These are phyloP conservation scores for Aspergillus transmontanensis DNA, from an alignment of 2,329 filamentous ascomycete species.

Conservation along the genomic window DNA sequence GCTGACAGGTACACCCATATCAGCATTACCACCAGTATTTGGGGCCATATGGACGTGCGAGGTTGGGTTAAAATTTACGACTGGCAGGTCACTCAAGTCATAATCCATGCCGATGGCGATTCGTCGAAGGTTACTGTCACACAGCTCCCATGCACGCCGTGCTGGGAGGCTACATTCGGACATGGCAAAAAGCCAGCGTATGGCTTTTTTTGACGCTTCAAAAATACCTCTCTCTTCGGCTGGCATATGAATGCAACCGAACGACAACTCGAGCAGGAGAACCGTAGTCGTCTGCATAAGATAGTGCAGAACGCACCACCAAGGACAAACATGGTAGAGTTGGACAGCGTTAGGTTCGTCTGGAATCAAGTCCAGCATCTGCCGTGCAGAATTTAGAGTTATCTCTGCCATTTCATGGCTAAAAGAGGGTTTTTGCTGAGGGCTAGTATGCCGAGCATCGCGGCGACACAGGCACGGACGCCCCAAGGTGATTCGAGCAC, in stretches of 20 bases:
- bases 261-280: constrained; percentile 50
- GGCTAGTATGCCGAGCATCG: constrained; percentile 35
- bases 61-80: constrained; percentile 19
- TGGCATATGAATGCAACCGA: constrained; percentile 47
- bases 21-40: neutral
- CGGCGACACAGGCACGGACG: constrained; percentile 51
- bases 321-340: constrained; percentile 45
- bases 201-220: constrained; percentile 41
- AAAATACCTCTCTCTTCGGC: constrained; percentile 42
- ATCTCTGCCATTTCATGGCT: constrained; percentile 43
- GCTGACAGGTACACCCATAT: neutral
- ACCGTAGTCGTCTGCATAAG: constrained; percentile 49
- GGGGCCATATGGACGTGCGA: neutral
- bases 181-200: constrained; percentile 47
- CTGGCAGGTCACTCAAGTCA: constrained; percentile 39
- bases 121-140: constrained; percentile 38
- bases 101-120: constrained; percentile 38
- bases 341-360: constrained; percentile 43
- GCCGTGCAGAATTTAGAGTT: constrained; percentile 42
- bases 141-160: constrained; percentile 46
- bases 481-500: constrained; percentile 46
- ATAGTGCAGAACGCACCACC: constrained; percentile 50
- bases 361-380: constrained; percentile 45
- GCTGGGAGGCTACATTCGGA: constrained; percentile 42
- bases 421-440: constrained; percentile 31